Base-by-base conservation (phyloP, 2,329 filamentous ascomycete species). In the Colletotrichum sp. region DNA sequence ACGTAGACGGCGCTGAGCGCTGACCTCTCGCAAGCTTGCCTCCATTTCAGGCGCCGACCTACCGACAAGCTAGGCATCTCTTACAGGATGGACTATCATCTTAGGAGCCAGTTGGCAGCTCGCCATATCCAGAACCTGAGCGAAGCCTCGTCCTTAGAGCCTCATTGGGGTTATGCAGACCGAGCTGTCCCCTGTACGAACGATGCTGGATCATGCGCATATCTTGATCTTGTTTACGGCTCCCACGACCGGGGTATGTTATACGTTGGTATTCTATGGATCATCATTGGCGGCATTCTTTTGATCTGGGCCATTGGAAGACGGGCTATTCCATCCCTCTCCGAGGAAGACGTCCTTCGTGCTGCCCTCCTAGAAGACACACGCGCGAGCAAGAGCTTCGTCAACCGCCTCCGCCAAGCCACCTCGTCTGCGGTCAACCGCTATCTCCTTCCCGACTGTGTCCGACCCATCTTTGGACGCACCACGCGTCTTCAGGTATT, bases 401-500 rank as follows among this genome's bases (percentile, higher is more conserved):
- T 78, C 25, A 80, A 77, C 55, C 82, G 84, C 39, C 65, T 87
- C 11, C 80, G 82, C 13, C 82, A 82, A 49, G 83, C 90, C 5
- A 72, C 88, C 22, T 78, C 74, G 11, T 61, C 77, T 9, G 39
- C 62, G n/a, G 44, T 71, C 27, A 78, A 77, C 59, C 87, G 85
- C 32, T 88, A 90, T 79, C 86, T 96, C 6, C 89, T 95, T 3
- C 91, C 91, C 0, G 93, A 95, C 79, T 87, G 89, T 4, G 83
- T 89, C 5, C 85, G 88, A n/a, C 79, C 83, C n/a, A 79, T 95
- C 67, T 95, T 96, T 78, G 93, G 94, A 32, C 88, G 91, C 75
- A 92, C 92, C 3, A 94, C 93, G 1, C 89, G 93, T 29, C 87
- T 95, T 9, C 94, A 96, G 81, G 88, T 95, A 5, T 80, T 91